Base-by-base conservation (phyloP, 1,139 yeast species). In the Yamadazyma siamensis region DNA sequence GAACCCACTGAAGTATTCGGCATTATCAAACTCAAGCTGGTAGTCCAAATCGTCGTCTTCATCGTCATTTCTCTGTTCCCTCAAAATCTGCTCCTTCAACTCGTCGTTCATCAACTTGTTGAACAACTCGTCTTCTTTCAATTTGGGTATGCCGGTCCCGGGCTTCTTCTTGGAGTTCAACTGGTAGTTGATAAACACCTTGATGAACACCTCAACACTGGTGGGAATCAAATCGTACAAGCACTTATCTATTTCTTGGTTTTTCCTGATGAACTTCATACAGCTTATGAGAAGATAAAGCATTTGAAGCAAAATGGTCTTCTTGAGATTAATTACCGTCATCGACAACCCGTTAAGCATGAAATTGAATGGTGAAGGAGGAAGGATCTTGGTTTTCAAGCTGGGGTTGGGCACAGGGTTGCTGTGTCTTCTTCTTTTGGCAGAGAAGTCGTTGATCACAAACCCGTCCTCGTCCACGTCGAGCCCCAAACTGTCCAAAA, bases 391-490 rank as follows among this genome's bases (percentile, higher is more conserved):
- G 15, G 44, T 37, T 19, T 43, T 40, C 11, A 29, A 28, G 16
- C 43, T 38, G 14, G 35, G 26, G 15, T 29, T 35, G 8, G 33
- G 25, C 13, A 31, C 28, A 21, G 29, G 43, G 25, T 34, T 35
- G 25, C 34, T 39, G 8, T 35, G 31, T 36, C 55, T 54, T 34
- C 69, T 51, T 37, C 71, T 46, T 39, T 66, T 67, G 4, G 61
- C 71, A 10, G 66, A 61, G 36, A 67, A 67, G 43, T 67, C 74
- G 40, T 68, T 68, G 10, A 68, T 66, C 2, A 68, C 69, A 47
- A 66, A 66, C 11, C 75, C 74, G 41, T 68, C 73, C 30, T 67
- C 73, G 39, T 67, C 74, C 9, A 59, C 61, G 41, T 58, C 63
- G 16, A 59, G 38, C 12, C 61, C 64, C 29, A 57, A 49, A 36